These are phyloP conservation scores for Candida frijolesensis DNA, from an alignment of 1,139 yeast genomes.

Conservation along the genomic window DNA sequence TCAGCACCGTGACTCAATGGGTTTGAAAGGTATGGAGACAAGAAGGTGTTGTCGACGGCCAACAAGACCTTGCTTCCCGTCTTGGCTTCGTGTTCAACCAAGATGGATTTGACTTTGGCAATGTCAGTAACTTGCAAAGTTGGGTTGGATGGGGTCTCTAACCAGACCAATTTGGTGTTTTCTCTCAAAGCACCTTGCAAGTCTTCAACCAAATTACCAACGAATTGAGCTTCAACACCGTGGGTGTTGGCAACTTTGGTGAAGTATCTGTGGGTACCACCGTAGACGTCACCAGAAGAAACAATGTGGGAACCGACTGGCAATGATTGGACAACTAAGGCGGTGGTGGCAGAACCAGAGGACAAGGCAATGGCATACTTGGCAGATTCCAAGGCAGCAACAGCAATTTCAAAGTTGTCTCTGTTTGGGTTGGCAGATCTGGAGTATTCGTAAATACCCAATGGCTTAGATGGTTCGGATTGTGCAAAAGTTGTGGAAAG, in stretches of 20 bases:
- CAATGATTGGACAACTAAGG: constrained; percentile 72
- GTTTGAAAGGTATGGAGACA: constrained; percentile 89
- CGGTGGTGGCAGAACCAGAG: constrained; percentile 88
- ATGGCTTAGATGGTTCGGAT: constrained; percentile 71
- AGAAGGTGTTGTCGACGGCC: constrained; percentile 91
- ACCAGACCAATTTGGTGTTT: constrained; percentile 80
- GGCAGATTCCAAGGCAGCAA: constrained; percentile 80
- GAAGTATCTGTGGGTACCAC: constrained; percentile 92
- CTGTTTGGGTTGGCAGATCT: constrained; percentile 90
- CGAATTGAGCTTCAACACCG: constrained; percentile 72
- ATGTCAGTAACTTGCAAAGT: constrained; percentile 79
- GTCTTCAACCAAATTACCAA: constrained; percentile 64
- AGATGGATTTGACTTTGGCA: constrained; percentile 54
- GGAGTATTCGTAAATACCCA: constrained; percentile 83
- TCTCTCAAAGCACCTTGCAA: constrained; percentile 56
- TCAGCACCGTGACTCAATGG: constrained; percentile 86
- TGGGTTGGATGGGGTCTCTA: constrained; percentile 90
- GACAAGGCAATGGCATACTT: constrained; percentile 78
- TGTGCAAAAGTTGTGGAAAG: constrained; percentile 88
- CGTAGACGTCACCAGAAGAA: constrained; percentile 87
- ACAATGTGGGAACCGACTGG: constrained; percentile 75
- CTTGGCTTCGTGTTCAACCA: constrained; percentile 48
- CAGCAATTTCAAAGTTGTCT: constrained; percentile 76
- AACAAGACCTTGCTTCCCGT: constrained; percentile 55
- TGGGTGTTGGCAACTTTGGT: constrained; percentile 83